A percentile compares a stretch with the other conserved stretches of the same genome.
These are phyloP conservation scores for Hippophae rhamnoides DNA, from an alignment of 306 rosid species.

Conservation along the genomic window DNA sequence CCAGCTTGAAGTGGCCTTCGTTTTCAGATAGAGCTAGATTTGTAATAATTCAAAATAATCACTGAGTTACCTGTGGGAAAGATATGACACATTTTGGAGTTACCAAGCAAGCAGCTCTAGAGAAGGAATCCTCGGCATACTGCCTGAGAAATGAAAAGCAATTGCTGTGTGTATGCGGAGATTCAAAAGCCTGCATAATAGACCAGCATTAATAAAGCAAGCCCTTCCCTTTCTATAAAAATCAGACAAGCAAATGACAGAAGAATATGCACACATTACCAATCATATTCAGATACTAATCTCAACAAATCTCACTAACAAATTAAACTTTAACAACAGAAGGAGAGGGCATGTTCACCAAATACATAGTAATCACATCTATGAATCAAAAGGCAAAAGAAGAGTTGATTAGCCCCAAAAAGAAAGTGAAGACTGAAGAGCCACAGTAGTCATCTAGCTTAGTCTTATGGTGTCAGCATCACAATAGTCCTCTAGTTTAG, in stretches of 20 bases:
- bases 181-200: conserved; percentile 74
- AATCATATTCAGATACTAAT: conserved; percentile 6
- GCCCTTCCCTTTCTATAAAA: not conserved
- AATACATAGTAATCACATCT: too few relatives aligned
- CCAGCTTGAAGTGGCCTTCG: not conserved
- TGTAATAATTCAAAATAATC: not conserved
- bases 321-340: too few relatives aligned
- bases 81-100: conserved; percentile 74
- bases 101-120: conserved; percentile 87
- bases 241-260: not conserved
- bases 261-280: conserved; percentile 12
- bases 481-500: too few relatives aligned
- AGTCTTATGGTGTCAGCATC: too few relatives aligned
- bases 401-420: too few relatives aligned
- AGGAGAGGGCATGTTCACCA: too few relatives aligned
- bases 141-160: conserved; percentile 82
- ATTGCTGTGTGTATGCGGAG: conserved; percentile 74
- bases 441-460: too few relatives aligned
- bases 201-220: conserved; percentile 9
- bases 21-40: not conserved
- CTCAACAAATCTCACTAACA: not conserved
- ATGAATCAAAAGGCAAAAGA: too few relatives aligned
- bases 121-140: conserved; percentile 87
- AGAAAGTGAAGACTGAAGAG: too few relatives aligned
- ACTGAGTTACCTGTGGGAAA: conserved; percentile 78